These are phyloP conservation scores for Hsuehochloa calcarea DNA, from an alignment of 176 grass and related monocot genomes.

Conservation along the genomic window DNA sequence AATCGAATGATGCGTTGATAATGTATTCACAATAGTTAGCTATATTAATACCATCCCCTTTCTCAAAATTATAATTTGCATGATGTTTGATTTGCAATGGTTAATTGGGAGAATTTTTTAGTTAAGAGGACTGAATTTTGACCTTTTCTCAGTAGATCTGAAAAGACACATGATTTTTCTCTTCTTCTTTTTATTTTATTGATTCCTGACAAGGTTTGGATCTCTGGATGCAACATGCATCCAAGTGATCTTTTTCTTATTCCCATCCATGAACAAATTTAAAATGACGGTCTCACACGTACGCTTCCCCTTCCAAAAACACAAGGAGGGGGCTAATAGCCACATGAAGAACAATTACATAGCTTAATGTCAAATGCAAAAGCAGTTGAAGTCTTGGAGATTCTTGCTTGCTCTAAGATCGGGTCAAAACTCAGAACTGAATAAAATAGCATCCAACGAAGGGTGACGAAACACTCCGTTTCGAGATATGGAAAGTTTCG, in stretches of 20 bases:
- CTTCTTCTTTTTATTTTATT: neutral
- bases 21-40: neutral
- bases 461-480: neutral
- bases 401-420: too few relatives aligned
- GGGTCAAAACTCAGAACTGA: neutral
- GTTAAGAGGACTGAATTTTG: neutral
- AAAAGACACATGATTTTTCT: neutral
- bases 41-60: neutral
- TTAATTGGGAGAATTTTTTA: neutral
- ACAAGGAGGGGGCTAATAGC: neutral
- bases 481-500: neutral
- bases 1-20: neutral
- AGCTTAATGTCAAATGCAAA: neutral
- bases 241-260: neutral
- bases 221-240: neutral
- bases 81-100: neutral
- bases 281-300: neutral
- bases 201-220: neutral
- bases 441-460: too few relatives aligned
- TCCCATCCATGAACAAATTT: neutral
- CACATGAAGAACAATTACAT: neutral
- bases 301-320: neutral
- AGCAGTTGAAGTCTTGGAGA: too few relatives aligned
- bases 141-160: neutral
- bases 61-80: neutral